Evolutionary conservation across 495 filamentous ascomycete genomes (phyloP).

Genomic region (Cercophora sp.): DNA sequence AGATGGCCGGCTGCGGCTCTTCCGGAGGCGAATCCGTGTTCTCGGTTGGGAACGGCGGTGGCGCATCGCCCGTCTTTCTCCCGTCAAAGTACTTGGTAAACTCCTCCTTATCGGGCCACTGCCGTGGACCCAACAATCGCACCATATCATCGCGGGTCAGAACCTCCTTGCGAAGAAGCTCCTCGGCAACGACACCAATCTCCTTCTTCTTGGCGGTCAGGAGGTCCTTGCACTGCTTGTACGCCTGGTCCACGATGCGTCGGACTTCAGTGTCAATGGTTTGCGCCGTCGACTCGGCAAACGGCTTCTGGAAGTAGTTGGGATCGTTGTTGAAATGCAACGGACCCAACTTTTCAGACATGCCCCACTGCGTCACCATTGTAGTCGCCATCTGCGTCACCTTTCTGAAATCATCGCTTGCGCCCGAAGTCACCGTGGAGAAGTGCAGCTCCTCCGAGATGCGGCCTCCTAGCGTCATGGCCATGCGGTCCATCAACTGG

Average conservation of each 20-base stretch:
- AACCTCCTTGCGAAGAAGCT: constrained; percentile 87
- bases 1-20: constrained; percentile 14
- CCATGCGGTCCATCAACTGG: constrained; percentile 99
- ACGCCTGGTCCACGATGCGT: constrained; percentile 83
- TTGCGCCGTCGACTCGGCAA: constrained; percentile 87
- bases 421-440: constrained; percentile 89
- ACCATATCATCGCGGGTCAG: constrained; percentile 87
- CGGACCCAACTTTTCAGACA: constrained; percentile 89
- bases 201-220: constrained; percentile 82
- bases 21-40: constrained; percentile 34
- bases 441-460: constrained; percentile 96
- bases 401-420: constrained; percentile 97
- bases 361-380: constrained; percentile 98
- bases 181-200: constrained; percentile 86
- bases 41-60: constrained; percentile 54
- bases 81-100: constrained; percentile 88
- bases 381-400: constrained; percentile 90
- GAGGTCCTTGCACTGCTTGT: constrained; percentile 81
- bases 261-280: constrained; percentile 88
- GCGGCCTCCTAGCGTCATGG: constrained; percentile 94
- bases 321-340: constrained; percentile 80
- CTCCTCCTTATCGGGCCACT: constrained; percentile 78
- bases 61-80: constrained; percentile 42
- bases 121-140: constrained; percentile 74
- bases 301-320: constrained; percentile 84